Evolutionary conservation across 306 rosid genomes (phyloP).

Genomic region (Carpinus viminea): DNA sequence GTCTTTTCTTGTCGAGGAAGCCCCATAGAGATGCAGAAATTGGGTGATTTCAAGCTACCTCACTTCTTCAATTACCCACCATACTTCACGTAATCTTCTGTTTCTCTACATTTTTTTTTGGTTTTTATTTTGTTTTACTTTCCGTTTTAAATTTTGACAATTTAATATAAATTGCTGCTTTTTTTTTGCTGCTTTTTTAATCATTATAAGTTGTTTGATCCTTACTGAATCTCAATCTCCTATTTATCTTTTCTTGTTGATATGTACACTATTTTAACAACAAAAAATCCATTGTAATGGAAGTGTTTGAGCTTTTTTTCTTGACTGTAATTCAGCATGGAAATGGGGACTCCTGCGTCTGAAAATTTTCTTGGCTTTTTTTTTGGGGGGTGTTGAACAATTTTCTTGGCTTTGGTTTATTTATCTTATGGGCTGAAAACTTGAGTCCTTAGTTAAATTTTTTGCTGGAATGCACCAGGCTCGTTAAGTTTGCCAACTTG

Average conservation of each 20-base stretch:
- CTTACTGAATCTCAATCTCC: neutral
- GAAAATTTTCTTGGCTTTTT: neutral
- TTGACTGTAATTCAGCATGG: too few species aligned
- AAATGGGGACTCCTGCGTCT: too few species aligned
- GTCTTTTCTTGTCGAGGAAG: neutral
- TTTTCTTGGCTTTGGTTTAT: too few species aligned
- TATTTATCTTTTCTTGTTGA: neutral
- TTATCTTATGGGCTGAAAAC: too few species aligned
- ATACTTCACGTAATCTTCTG: constrained; percentile 69
- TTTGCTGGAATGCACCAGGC: neutral
- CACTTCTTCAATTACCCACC: constrained; percentile 97
- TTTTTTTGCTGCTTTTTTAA: too few species aligned
- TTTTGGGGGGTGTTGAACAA: too few species aligned
- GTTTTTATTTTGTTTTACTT: neutral
- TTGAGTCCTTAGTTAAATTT: too few species aligned
- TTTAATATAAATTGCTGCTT: neutral
- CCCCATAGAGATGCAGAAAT: constrained; percentile 67
- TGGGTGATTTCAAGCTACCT: constrained; percentile 88
- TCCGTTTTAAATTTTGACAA: neutral
- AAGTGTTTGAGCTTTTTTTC: neutral
- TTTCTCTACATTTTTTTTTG: neutral
- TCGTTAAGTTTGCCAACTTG: neutral
- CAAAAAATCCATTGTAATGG: neutral
- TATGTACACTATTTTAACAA: neutral
- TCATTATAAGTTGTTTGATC: neutral